phyloP scores from a whole-genome alignment of 495 filamentous ascomycete genomes.

The Neurospora terricola region DNA sequence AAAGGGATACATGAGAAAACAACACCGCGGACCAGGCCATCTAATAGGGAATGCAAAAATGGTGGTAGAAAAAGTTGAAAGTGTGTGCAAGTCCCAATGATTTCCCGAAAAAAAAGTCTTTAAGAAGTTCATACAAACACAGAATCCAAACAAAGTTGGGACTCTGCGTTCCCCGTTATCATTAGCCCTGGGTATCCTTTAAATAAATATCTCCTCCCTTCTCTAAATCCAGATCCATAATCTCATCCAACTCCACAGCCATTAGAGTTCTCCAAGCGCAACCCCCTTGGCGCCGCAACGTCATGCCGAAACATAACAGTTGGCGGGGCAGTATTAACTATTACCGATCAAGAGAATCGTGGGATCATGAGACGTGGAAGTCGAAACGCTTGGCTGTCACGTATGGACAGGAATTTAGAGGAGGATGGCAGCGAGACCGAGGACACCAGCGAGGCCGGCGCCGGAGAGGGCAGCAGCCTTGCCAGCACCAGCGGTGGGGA shows the following conservation, averaged over 20 bases:
- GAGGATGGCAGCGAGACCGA: slow-evolving; percentile 63
- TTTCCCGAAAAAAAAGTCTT: slow-evolving; percentile 2
- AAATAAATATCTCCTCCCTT: not conserved
- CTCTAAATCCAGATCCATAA: not conserved
- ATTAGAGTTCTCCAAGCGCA: not conserved
- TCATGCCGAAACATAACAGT: not conserved
- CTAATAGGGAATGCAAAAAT: not conserved
- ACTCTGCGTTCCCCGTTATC: slow-evolving; percentile 1
- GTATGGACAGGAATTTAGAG: slow-evolving; percentile 48
- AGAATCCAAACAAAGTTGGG: not conserved
- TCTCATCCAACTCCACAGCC: not conserved
- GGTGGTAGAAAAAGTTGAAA: not conserved
- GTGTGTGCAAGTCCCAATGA: not conserved
- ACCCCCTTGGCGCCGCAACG: not conserved
- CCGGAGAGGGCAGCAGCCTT: slow-evolving; percentile 57
- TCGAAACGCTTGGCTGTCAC: slow-evolving; percentile 1
- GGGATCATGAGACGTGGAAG: slow-evolving; percentile 21
- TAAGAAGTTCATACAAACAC: slow-evolving; percentile 1
- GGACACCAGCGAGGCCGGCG: slow-evolving; percentile 61
- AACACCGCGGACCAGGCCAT: not conserved
- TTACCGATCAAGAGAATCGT: slow-evolving; percentile 28
- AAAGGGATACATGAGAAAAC: not conserved
- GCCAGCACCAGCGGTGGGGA: slow-evolving; percentile 52
- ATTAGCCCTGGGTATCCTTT: slow-evolving; percentile 1
- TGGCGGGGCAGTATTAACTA: slow-evolving; percentile 18